These are phyloP conservation scores for Diaporthe eres DNA, from an alignment of 2,329 filamentous ascomycete genomes.

Conservation along the genomic window DNA sequence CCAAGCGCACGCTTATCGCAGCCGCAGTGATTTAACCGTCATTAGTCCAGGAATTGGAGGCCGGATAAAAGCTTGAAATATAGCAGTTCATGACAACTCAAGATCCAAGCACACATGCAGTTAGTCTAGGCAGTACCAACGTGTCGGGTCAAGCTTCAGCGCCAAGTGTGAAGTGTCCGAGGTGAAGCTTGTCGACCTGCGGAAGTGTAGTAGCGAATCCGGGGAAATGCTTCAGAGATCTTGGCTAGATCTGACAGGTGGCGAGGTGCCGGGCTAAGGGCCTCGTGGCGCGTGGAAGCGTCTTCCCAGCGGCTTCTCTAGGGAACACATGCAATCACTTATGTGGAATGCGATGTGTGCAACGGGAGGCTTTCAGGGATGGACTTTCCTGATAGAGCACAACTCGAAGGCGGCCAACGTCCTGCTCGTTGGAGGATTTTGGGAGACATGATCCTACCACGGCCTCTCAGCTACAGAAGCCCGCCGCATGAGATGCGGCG, in stretches of 20 bases:
- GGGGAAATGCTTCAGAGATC: constrained; percentile 20
- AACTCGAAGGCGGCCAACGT: not conserved
- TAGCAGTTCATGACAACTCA: constrained; percentile 2
- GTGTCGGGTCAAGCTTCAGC: constrained; percentile 12
- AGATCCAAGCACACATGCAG: no score
- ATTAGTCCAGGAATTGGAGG: not conserved
- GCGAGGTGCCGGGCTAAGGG: not conserved
- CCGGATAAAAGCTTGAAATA: not conserved
- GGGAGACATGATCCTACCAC: not conserved
- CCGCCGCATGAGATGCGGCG: no score
- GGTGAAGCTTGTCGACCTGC: not conserved
- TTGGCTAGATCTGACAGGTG: constrained; percentile 12
- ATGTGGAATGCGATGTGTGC: no score
- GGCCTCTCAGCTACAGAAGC: not conserved
- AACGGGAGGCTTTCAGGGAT: not conserved
- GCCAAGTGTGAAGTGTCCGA: constrained; percentile 3
- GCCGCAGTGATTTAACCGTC: not conserved
- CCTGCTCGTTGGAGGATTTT: not conserved
- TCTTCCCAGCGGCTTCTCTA: no score
- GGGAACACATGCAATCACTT: no score
- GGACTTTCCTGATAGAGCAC: not conserved
- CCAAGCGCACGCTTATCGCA: constrained; percentile 6
- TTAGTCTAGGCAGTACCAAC: not conserved
- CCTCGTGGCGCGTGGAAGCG: not conserved
- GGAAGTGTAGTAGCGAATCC: not conserved